phyloP scores from a whole-genome alignment of 2,329 filamentous ascomycete species.

The Bipolaris victoriae region DNA sequence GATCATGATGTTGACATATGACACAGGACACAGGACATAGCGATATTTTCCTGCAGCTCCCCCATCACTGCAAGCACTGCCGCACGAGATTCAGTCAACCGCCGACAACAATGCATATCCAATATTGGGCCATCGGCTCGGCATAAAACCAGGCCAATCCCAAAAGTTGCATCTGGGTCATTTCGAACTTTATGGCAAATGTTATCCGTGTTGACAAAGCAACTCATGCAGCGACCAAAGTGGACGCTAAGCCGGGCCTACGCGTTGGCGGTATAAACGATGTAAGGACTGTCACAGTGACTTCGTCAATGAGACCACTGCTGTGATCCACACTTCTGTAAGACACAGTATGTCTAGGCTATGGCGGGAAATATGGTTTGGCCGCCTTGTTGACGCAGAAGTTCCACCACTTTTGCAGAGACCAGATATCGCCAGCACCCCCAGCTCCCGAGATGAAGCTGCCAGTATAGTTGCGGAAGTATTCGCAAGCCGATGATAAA shows the following conservation, averaged over 20 bases:
- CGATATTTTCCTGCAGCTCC: neutral
- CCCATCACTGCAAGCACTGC: neutral
- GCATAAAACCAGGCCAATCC: too few species aligned
- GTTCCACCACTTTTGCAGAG: neutral
- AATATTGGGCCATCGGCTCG: too few species aligned
- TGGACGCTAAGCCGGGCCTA: neutral
- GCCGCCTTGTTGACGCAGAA: neutral
- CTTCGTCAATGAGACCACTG: neutral
- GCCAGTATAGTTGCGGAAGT: neutral
- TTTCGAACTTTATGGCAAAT: neutral
- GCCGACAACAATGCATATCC: neutral
- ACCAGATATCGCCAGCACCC: neutral
- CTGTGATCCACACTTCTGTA: neutral
- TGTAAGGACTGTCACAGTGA: too few species aligned
- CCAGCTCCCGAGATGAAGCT: neutral
- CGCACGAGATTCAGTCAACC: neutral
- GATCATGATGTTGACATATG: neutral
- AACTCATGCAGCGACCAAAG: neutral
- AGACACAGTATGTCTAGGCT: neutral
- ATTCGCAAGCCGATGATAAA: neutral
- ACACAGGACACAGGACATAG: neutral
- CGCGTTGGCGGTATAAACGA: neutral
- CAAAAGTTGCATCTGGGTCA: too few species aligned
- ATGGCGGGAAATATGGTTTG: neutral
- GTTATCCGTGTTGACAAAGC: neutral